phyloP scores from a whole-genome alignment of 495 filamentous ascomycete species.

The Xylaria telfairii region DNA sequence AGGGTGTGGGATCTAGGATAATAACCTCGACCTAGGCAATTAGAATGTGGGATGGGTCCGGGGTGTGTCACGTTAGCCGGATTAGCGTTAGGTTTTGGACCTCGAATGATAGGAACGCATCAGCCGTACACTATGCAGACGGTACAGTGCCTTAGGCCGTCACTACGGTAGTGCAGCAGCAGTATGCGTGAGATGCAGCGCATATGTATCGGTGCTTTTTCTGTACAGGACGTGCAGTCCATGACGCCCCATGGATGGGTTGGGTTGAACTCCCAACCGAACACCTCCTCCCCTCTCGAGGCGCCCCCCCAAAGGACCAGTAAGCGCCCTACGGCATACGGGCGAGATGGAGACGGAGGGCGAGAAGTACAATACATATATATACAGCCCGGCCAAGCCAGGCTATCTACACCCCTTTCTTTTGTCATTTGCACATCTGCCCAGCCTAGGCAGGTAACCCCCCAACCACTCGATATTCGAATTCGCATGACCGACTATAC shows the following conservation, averaged over 20 bases:
- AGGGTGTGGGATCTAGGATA: constrained; percentile 19
- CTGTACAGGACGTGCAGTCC: neutral
- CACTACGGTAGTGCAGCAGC: neutral
- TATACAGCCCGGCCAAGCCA: constrained; percentile 13
- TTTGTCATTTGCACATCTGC: constrained; percentile 10
- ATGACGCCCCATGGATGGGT: constrained; percentile 18
- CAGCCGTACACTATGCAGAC: constrained; percentile 39
- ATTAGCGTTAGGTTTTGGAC: constrained; percentile 27
- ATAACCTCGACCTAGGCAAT: constrained; percentile 4
- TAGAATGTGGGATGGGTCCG: constrained; percentile 1
- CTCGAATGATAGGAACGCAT: constrained; percentile 38
- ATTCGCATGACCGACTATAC: constrained; percentile 10
- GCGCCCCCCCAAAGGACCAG: neutral
- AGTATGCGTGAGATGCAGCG: constrained; percentile 46
- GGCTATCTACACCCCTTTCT: constrained; percentile 15
- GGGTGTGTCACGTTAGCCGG: constrained; percentile 28
- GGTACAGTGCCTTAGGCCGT: too few species aligned
- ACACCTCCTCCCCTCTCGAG: neutral
- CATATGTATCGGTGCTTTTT: constrained; percentile 27
- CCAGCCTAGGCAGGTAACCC: constrained; percentile 15
- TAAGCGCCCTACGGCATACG: constrained; percentile 6
- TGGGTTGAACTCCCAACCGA: constrained; percentile 19
- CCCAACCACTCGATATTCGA: constrained; percentile 13
- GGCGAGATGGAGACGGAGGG: neutral
- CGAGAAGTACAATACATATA: constrained; percentile 23